Percentiles rank a stretch among this genome's conserved stretches.
Conservation (phyloP, 768 basidiomycete species). For the Asterophora lycoperdoides region DNA sequence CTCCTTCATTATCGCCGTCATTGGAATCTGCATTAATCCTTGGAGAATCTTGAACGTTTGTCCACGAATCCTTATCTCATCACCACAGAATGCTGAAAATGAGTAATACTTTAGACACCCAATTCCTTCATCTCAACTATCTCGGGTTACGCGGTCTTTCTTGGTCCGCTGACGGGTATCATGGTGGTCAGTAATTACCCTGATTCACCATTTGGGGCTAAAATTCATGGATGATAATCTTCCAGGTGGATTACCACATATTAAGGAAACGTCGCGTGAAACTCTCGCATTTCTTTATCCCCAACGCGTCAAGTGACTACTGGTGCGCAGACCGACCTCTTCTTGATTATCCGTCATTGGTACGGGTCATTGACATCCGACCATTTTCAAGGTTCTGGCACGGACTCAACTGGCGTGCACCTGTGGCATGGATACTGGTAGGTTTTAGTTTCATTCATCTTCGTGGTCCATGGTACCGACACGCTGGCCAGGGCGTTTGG, state of each 20-base stretch:
- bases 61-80: background rate
- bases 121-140: constrained; percentile 28
- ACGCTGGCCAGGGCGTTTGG: constrained; percentile 22
- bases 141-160: constrained; percentile 28
- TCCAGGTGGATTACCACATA: constrained; percentile 26
- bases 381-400: constrained; percentile 24
- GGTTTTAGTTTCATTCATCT: background rate
- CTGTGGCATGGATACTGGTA: constrained; percentile 8
- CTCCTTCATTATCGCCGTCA: constrained; percentile 25
- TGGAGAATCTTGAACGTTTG: constrained; percentile 28
- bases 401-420: constrained; percentile 11
- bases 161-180: constrained; percentile 29
- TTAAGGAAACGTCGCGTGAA: constrained; percentile 23
- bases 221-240: too few relatives aligned
- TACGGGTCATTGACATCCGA: background rate
- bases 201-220: background rate
- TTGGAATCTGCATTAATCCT: constrained; percentile 28
- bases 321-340: constrained; percentile 26
- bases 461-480: background rate
- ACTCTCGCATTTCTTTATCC: constrained; percentile 25
- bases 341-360: constrained; percentile 10
- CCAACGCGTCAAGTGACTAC: constrained; percentile 23
- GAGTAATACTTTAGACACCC: constrained; percentile 10
- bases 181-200: constrained; percentile 22
- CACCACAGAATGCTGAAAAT: too few relatives aligned